Conservation (phyloP, 352 stramenopile species). For the Phytophthora syringae region DNA sequence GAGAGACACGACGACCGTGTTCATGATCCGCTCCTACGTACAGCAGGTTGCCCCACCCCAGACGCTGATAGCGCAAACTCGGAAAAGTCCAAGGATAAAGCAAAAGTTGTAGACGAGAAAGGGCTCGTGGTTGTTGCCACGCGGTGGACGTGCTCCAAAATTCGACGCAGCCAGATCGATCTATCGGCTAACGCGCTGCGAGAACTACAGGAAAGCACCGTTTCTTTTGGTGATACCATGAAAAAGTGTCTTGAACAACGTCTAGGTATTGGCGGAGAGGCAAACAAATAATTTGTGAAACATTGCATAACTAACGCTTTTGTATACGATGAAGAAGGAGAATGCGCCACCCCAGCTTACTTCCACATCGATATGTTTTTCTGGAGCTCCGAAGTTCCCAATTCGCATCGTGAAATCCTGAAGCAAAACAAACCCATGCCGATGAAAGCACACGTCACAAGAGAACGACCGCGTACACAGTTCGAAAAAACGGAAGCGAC, state of each 20-base stretch:
- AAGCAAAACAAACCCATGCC: too few species aligned
- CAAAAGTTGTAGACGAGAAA: constrained; percentile 17
- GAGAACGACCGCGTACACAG: constrained; percentile 28
- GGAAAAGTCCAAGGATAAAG: not conserved
- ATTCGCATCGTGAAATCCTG: too few species aligned
- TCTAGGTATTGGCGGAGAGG: too few species aligned
- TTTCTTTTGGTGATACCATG: constrained; percentile 34
- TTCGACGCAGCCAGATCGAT: constrained; percentile 21
- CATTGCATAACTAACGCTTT: too few species aligned
- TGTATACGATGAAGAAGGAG: too few species aligned
- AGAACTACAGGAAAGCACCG: constrained; percentile 31
- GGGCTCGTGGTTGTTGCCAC: constrained; percentile 32
- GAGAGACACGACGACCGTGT: constrained; percentile 41
- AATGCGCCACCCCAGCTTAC: too few species aligned
- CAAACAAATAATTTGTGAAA: too few species aligned
- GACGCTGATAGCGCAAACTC: not conserved
- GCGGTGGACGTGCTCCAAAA: constrained; percentile 31
- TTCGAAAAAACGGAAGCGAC: constrained; percentile 41
- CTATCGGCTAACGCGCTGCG: constrained; percentile 12
- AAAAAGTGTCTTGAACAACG: constrained; percentile 31
- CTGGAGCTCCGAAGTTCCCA: too few species aligned
- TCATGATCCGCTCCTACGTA: constrained; percentile 30
- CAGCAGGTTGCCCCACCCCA: not conserved
- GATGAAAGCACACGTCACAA: too few species aligned
- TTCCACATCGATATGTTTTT: too few species aligned